These are phyloP conservation scores for Neoboletus magnificus DNA, from an alignment of 768 basidiomycete species.

Conservation along the genomic window DNA sequence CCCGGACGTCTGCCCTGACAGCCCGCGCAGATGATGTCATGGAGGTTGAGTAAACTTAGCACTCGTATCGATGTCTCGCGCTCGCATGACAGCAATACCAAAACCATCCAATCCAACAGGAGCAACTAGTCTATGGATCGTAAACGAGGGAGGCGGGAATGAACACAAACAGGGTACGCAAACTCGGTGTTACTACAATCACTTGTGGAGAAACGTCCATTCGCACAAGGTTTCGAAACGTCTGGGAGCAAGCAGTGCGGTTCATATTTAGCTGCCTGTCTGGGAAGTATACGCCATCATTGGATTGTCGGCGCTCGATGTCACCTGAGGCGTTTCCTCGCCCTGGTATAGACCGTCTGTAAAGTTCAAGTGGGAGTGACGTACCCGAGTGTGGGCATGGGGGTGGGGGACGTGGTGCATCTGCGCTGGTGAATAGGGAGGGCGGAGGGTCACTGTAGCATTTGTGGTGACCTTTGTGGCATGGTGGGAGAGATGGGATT, in stretches of 20 bases:
- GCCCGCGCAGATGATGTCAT: conserved; percentile 42
- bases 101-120: conserved; percentile 25
- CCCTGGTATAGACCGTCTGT: conserved; percentile 37
- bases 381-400: conserved; percentile 73
- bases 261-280: conserved; percentile 23
- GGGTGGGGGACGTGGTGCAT: conserved; percentile 84
- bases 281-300: conserved; percentile 48
- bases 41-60: conserved; percentile 44
- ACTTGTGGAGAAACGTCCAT: conserved; percentile 4
- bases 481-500: conserved; percentile 23
- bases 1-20: background rate
- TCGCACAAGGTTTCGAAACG: background rate
- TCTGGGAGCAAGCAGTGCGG: background rate
- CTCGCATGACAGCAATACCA: conserved; percentile 16
- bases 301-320: conserved; percentile 36
- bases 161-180: conserved; percentile 22
- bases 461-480: conserved; percentile 31
- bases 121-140: conserved; percentile 26
- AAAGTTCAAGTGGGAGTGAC: conserved; percentile 53
- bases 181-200: conserved; percentile 14
- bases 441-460: conserved; percentile 47
- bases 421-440: conserved; percentile 55
- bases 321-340: conserved; percentile 24
- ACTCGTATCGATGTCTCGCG: conserved; percentile 4
- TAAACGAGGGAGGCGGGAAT: conserved; percentile 13